phyloP scores from a whole-genome alignment of 148 eudicot genomes.

The Gaultheria prostrata region DNA sequence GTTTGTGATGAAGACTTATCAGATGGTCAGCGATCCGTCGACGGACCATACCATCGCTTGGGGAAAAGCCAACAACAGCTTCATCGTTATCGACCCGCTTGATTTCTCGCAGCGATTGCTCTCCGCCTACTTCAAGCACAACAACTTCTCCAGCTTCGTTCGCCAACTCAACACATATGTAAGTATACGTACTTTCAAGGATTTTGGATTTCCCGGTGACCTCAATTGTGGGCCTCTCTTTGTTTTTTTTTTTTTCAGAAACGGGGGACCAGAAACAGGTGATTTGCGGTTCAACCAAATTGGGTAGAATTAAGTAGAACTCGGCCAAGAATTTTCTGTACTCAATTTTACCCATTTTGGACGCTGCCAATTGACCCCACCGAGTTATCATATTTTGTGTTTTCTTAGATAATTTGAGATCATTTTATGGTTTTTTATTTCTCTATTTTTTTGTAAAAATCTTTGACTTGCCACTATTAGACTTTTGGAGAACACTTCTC shows the following conservation, averaged over 20 bases:
- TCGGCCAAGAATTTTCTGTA: background rate
- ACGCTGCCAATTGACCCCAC: background rate
- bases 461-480: background rate
- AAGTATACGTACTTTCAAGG: conserved; percentile 17
- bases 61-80: conserved; percentile 70
- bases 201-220: too few relatives aligned
- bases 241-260: background rate
- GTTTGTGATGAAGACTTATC: conserved; percentile 69
- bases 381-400: background rate
- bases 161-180: conserved; percentile 93
- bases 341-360: background rate
- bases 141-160: conserved; percentile 86
- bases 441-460: too few relatives aligned
- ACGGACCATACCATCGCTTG: conserved; percentile 56
- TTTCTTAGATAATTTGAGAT: background rate
- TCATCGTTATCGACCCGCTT: conserved; percentile 61
- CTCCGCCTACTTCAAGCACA: conserved; percentile 72
- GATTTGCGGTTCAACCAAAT: background rate
- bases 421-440: background rate
- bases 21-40: conserved; percentile 63
- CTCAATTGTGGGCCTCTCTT: too few relatives aligned
- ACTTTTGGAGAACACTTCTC: background rate
- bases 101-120: conserved; percentile 58
- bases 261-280: background rate
- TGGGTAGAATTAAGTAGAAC: background rate